A percentile compares a stretch with the other conserved stretches of the same genome.
Conservation (phyloP, 1,139 yeast species). For the Candida frijolesensis region DNA sequence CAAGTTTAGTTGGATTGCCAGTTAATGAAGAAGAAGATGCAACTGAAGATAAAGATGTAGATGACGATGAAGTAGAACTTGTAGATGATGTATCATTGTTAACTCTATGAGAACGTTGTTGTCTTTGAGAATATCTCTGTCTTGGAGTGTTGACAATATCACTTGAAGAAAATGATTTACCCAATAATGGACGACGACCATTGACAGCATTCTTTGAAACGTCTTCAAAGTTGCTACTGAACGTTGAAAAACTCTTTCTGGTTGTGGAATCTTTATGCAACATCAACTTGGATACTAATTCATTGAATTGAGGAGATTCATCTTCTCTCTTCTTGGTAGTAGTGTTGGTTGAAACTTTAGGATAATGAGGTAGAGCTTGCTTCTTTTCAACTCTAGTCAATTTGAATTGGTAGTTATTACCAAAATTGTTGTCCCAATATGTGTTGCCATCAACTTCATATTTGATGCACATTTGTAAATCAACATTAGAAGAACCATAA, state of each 20-base stretch:
- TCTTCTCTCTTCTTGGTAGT: constrained; percentile 3
- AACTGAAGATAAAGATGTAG: neutral
- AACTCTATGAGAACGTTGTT: constrained; percentile 7
- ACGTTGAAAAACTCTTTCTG: constrained; percentile 10
- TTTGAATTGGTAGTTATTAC: constrained; percentile 30
- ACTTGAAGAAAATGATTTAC: constrained; percentile 26
- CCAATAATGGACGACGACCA: constrained; percentile 25
- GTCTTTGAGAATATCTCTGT: constrained; percentile 16
- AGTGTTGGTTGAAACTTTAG: neutral
- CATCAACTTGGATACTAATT: constrained; percentile 20
- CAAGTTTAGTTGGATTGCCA: constrained; percentile 4
- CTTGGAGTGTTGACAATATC: constrained; percentile 19
- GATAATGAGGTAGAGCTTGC: neutral
- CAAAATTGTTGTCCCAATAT: constrained; percentile 40
- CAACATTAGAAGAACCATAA: constrained; percentile 10
- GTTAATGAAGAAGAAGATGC: neutral
- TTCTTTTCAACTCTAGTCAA: constrained; percentile 16
- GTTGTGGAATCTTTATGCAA: constrained; percentile 10
- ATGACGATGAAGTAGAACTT: neutral
- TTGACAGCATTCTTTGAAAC: constrained; percentile 2
- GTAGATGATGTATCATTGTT: constrained; percentile 8
- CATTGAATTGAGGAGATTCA: constrained; percentile 27
- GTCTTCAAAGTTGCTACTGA: constrained; percentile 13
- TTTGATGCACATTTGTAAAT: constrained; percentile 28
- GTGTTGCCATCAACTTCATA: constrained; percentile 25